phyloP scores from a whole-genome alignment of 495 filamentous ascomycete species.

The Penicillium subrubescens region DNA sequence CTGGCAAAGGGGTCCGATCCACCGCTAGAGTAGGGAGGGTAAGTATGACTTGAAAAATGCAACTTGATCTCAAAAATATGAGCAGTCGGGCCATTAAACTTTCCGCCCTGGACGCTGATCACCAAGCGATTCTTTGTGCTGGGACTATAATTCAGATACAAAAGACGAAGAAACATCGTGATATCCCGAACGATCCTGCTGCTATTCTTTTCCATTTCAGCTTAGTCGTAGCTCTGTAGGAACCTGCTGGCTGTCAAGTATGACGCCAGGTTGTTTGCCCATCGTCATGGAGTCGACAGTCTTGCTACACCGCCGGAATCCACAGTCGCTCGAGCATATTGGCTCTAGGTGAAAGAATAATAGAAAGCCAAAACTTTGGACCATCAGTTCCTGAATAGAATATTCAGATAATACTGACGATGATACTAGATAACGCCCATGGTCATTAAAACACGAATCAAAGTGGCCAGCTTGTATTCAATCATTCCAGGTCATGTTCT shows the following conservation, averaged over 20 bases:
- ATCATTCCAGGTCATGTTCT: not conserved
- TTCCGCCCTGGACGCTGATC: not conserved
- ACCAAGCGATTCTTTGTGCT: not conserved
- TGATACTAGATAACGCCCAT: not conserved
- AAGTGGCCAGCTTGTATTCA: not conserved
- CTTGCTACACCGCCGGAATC: conserved; percentile 1
- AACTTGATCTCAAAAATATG: not conserved
- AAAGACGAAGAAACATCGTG: not conserved
- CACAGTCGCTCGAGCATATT: not conserved
- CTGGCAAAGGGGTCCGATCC: not conserved
- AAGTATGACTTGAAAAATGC: not conserved
- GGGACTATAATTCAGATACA: not conserved
- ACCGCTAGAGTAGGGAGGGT: not conserved
- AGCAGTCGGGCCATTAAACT: conserved; percentile 3
- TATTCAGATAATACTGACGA: too few species aligned
- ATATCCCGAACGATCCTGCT: too few species aligned
- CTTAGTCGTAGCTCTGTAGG: not conserved
- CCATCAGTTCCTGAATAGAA: not conserved
- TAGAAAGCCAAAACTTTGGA: not conserved
- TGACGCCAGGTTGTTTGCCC: not conserved
- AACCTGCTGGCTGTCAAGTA: not conserved
- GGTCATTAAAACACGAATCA: not conserved
- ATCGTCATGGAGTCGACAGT: not conserved
- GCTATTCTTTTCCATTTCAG: not conserved
- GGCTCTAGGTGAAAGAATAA: not conserved